Evolutionary conservation across 768 basidiomycete species (phyloP).

Genomic region (Xerocomellus amylosporus): DNA sequence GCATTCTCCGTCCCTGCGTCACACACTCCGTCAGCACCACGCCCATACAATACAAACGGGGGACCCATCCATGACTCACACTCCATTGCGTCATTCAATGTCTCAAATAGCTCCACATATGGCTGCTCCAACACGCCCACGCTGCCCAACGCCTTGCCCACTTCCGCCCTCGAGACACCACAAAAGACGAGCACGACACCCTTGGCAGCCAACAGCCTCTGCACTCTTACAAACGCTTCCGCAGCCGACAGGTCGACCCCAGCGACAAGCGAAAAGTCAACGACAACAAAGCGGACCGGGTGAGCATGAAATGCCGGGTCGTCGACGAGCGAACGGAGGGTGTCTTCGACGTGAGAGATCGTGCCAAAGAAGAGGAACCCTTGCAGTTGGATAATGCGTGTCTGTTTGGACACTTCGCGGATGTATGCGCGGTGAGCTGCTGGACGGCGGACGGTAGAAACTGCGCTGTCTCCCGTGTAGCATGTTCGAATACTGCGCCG

Average conservation of each 20-base stretch:
- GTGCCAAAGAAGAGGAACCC: constrained; percentile 96
- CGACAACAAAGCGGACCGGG: constrained; percentile 85
- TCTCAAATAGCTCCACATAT: constrained; percentile 77
- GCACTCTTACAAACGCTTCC: constrained; percentile 91
- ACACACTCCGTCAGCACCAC: constrained; percentile 5
- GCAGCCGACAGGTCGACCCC: constrained; percentile 95
- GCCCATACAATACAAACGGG: neutral
- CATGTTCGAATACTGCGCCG: constrained; percentile 79
- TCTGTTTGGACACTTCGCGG: constrained; percentile 89
- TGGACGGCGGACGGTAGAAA: constrained; percentile 90
- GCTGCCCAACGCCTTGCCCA: constrained; percentile 70
- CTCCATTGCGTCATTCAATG: constrained; percentile 89
- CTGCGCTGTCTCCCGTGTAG: constrained; percentile 77
- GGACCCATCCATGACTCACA: constrained; percentile 50
- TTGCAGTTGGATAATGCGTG: constrained; percentile 83
- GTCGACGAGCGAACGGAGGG: constrained; percentile 73
- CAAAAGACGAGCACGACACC: constrained; percentile 88
- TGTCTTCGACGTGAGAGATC: constrained; percentile 84
- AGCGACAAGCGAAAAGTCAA: constrained; percentile 81
- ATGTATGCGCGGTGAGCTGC: constrained; percentile 86
- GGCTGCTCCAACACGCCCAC: constrained; percentile 78
- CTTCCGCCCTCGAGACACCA: constrained; percentile 63
- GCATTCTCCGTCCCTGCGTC: constrained; percentile 86
- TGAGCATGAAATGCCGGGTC: constrained; percentile 65
- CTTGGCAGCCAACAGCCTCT: constrained; percentile 72